A percentile compares a stretch with the other conserved stretches of the same genome.
phyloP scores from a whole-genome alignment of 2,329 filamentous ascomycete genomes.

The Sporothrix globosa region DNA sequence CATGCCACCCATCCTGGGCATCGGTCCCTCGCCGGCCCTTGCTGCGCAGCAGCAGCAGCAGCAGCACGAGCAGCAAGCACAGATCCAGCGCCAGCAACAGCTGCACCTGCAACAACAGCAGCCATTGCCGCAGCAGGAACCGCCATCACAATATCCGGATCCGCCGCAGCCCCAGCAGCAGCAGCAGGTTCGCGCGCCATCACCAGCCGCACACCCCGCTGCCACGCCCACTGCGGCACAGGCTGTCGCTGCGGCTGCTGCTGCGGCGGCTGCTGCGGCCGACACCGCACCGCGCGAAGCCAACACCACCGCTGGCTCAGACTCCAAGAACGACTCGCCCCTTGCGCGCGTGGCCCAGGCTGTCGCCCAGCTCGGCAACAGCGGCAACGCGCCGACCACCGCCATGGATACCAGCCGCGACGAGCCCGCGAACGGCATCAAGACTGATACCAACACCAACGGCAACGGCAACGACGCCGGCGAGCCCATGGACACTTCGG shows the following conservation, averaged over 20 bases:
- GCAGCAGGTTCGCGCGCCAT: neutral
- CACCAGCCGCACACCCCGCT: neutral
- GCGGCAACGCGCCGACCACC: constrained; percentile 16
- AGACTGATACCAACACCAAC: neutral
- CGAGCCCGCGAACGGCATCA: neutral
- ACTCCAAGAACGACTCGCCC: constrained; percentile 38
- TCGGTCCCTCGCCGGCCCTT: constrained; percentile 18
- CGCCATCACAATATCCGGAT: neutral
- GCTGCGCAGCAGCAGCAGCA: constrained; percentile 31
- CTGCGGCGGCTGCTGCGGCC: neutral
- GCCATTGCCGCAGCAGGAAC: neutral
- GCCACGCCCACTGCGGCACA: neutral
- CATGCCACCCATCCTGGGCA: neutral
- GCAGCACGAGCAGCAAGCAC: constrained; percentile 25
- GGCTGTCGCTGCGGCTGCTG: constrained; percentile 8
- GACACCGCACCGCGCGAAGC: neutral
- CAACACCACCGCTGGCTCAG: neutral
- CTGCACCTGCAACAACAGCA: constrained; percentile 19
- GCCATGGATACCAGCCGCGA: neutral
- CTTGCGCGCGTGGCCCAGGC: constrained; percentile 58
- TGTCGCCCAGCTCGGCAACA: constrained; percentile 40
- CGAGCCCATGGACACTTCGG: constrained; percentile 32
- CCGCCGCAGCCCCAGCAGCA: constrained; percentile 18
- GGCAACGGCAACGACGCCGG: neutral
- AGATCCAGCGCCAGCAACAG: constrained; percentile 24